phyloP scores from a whole-genome alignment of 108 stramenopile species.

The Skeletonema menzelii region DNA sequence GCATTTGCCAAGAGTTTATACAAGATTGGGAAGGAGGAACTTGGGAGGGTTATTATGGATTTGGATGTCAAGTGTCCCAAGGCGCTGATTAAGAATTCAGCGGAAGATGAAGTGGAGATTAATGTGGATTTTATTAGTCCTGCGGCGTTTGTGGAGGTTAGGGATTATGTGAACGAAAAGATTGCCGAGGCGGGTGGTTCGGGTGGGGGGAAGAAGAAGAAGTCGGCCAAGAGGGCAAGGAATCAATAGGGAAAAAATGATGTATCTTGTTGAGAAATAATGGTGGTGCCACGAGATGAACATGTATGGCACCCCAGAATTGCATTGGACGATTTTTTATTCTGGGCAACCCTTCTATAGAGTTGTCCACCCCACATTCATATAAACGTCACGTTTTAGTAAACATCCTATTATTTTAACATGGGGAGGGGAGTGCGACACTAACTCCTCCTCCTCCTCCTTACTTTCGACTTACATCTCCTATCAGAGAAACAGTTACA shows the following conservation, averaged over 20 bases:
- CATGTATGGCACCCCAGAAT: background rate
- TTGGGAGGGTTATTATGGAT: slow-evolving; percentile 87
- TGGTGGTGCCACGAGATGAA: too few species aligned
- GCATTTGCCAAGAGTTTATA: slow-evolving; percentile 85
- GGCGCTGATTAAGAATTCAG: slow-evolving; percentile 80
- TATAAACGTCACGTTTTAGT: background rate
- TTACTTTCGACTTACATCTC: background rate
- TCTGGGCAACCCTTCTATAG: background rate
- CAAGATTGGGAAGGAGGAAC: slow-evolving; percentile 87
- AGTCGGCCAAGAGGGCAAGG: slow-evolving; percentile 27
- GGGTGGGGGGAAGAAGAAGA: slow-evolving; percentile 50
- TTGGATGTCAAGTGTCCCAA: slow-evolving; percentile 89
- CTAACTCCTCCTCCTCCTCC: background rate
- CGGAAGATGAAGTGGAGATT: slow-evolving; percentile 92
- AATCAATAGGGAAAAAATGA: background rate
- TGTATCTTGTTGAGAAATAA: background rate
- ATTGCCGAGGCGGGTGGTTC: slow-evolving; percentile 27
- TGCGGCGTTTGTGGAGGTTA: slow-evolving; percentile 77
- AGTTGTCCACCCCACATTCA: background rate
- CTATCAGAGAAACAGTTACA: background rate
- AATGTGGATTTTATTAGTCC: slow-evolving; percentile 92
- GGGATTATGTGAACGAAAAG: slow-evolving; percentile 49
- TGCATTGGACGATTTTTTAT: background rate
- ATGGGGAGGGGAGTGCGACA: background rate
- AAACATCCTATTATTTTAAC: background rate